Base-by-base conservation (phyloP, 306 rosid species). In the Begonia loranthoides region DNA sequence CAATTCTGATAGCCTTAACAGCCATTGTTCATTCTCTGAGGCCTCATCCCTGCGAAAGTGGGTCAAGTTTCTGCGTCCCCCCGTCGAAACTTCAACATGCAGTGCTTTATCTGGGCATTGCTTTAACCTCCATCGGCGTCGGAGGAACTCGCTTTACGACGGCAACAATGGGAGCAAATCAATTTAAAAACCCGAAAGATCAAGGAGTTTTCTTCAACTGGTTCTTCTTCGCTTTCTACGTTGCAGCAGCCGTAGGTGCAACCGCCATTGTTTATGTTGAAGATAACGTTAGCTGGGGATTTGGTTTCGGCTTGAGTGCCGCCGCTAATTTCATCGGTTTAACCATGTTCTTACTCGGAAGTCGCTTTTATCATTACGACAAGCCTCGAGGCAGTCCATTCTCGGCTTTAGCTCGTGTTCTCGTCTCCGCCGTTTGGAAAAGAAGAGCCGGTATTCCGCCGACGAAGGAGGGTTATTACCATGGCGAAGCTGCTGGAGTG, bases 81-180 rank as follows among this genome's bases (percentile, higher is more conserved):
- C 65, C 76, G 17, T 57, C 76, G 39, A 55, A 17, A 15, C 63
- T 75, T 43, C 80, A 70, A 45, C 52, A 66, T 53, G 45, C 59
- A 21, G 41, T 66, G 28, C 61, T 75, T 6, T 75, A 62, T 15
- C 14, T 17, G 11, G 71, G 67, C 15, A 3, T 75, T 22, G 9
- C 57, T 4, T 45, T 75, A 9, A 62, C 73, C 19, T 40, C 55
- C 5, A 24, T 75, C 1, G 76, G 76, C n/a, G 6, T 57, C 3
- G 80, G 80, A n/a, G 76, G 76, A 49, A 58, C 70, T 8, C 73
- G 76, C 38, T 75, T 58, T 60, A 70, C 73, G 9, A 49, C 61
- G 13, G 73, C 80, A 3, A 55, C 80, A 6, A 19, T 75, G 49
- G 80, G 80, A 41, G 76, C 70, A 9, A 62, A 59, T 34, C 80